Evolutionary conservation across 345 rosid genomes (phyloP).

Genomic region (Physaria fendleri): DNA sequence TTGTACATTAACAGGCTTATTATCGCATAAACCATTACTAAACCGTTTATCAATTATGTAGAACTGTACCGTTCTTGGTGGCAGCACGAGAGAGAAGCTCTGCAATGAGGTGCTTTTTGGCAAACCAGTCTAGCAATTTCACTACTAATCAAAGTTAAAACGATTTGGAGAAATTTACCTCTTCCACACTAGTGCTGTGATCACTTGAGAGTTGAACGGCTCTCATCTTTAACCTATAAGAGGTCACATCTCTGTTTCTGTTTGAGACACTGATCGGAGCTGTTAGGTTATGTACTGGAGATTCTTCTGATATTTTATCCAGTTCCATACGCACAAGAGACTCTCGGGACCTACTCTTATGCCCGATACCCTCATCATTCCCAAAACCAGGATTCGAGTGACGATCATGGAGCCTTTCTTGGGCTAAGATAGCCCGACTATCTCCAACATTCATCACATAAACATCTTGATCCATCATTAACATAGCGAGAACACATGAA

Average conservation of each 20-base stretch:
- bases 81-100: constrained; percentile 95
- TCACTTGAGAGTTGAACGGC: constrained; percentile 95
- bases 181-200: constrained; percentile 82
- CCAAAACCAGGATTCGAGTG: constrained; percentile 49
- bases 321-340: constrained; percentile 86
- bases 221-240: constrained; percentile 84
- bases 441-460: constrained; percentile 97
- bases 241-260: constrained; percentile 78
- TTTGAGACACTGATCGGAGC: constrained; percentile 62
- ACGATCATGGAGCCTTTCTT: constrained; percentile 79
- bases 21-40: not conserved
- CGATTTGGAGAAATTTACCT: constrained; percentile 41
- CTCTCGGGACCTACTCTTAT: constrained; percentile 75
- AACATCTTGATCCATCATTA: constrained; percentile 97
- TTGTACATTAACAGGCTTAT: not conserved
- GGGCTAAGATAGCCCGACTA: constrained; percentile 83
- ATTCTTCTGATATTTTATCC: constrained; percentile 95
- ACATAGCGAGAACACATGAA: constrained; percentile 88
- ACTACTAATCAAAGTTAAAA: not conserved
- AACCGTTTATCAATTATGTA: not conserved
- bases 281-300: constrained; percentile 76
- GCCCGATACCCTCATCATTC: constrained; percentile 69
- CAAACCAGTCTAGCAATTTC: not conserved
- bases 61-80: constrained; percentile 68
- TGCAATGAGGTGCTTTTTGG: constrained; percentile 52